Percentiles rank a stretch among this genome's conserved stretches.
Evolutionary conservation across 768 basidiomycete species (phyloP).

Genomic region (Mycena epipterygia): DNA sequence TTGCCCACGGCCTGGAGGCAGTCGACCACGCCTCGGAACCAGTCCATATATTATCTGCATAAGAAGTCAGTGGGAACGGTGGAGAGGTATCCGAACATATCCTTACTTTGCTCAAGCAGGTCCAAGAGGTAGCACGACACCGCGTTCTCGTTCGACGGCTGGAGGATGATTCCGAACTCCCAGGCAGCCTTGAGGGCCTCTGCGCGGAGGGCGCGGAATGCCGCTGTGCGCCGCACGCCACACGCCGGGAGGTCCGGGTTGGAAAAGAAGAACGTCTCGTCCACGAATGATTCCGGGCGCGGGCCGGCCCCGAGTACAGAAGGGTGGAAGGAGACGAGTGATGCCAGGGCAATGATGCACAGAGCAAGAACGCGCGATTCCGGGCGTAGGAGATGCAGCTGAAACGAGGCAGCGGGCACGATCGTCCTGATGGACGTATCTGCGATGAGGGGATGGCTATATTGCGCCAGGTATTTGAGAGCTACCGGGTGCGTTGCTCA

Average conservation of each 20-base stretch:
- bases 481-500: slow-evolving; percentile 1
- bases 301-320: slow-evolving; percentile 17
- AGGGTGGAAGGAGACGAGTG: slow-evolving; percentile 22
- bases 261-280: slow-evolving; percentile 10
- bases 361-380: slow-evolving; percentile 26
- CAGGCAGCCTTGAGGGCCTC: slow-evolving; percentile 22
- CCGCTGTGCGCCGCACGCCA: slow-evolving; percentile 2
- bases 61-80: no score
- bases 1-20: slow-evolving; percentile 24
- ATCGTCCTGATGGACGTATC: background rate
- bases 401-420: background rate
- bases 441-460: slow-evolving; percentile 2
- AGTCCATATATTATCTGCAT: no score
- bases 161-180: slow-evolving; percentile 20
- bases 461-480: background rate
- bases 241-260: background rate
- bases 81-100: no score
- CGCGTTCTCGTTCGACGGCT: slow-evolving; percentile 23
- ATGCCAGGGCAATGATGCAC: slow-evolving; percentile 21
- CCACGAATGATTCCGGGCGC: slow-evolving; percentile 14
- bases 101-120: slow-evolving; percentile 24
- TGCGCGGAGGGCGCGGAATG: slow-evolving; percentile 4
- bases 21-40: no score
- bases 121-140: slow-evolving; percentile 27
- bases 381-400: slow-evolving; percentile 13